Conservation (phyloP, 1,284 basidiomycete species). For the Pascua guehoae region DNA sequence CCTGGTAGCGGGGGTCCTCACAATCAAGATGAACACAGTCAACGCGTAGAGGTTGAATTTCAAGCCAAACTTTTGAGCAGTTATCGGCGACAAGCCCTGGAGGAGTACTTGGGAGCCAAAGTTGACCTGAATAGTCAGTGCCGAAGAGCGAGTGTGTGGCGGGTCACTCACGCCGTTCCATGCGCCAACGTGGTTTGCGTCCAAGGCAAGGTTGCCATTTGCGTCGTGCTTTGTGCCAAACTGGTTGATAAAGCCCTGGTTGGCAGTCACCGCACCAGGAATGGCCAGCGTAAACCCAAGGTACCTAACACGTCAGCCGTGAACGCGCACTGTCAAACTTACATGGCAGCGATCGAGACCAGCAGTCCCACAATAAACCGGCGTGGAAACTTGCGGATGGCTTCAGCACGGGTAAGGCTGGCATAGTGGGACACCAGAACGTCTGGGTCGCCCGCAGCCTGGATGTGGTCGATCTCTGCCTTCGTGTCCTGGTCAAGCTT, state of each 20-base stretch:
- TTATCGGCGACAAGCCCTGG: neutral
- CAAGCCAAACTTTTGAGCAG: constrained; percentile 1
- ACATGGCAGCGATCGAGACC: constrained; percentile 16
- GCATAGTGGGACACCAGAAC: too few relatives aligned
- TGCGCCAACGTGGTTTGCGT: constrained; percentile 3
- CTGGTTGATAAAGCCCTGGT: constrained; percentile 1
- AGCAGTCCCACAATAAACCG: constrained; percentile 7
- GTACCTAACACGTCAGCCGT: constrained; percentile 10
- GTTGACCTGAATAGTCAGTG: neutral
- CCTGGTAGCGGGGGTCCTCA: too few relatives aligned
- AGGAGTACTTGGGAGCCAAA: neutral
- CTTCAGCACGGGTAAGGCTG: too few relatives aligned
- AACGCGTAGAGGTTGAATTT: constrained; percentile 1
- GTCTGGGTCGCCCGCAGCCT: too few relatives aligned
- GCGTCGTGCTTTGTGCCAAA: neutral
- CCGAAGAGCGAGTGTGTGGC: too few relatives aligned
- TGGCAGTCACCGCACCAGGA: constrained; percentile 1
- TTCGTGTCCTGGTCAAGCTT: too few relatives aligned
- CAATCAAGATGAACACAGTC: constrained; percentile 2
- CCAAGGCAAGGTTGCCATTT: constrained; percentile 2
- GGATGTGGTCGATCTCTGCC: too few relatives aligned
- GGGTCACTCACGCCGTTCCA: constrained; percentile 2
- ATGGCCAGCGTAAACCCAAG: constrained; percentile 7
- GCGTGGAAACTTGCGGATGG: constrained; percentile 15
- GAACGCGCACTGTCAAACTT: too few relatives aligned